Percentiles rank a stretch among this genome's conserved stretches.
Evolutionary conservation across 768 basidiomycete genomes (phyloP).

Genomic region (Lactifluus hygrophoroides): DNA sequence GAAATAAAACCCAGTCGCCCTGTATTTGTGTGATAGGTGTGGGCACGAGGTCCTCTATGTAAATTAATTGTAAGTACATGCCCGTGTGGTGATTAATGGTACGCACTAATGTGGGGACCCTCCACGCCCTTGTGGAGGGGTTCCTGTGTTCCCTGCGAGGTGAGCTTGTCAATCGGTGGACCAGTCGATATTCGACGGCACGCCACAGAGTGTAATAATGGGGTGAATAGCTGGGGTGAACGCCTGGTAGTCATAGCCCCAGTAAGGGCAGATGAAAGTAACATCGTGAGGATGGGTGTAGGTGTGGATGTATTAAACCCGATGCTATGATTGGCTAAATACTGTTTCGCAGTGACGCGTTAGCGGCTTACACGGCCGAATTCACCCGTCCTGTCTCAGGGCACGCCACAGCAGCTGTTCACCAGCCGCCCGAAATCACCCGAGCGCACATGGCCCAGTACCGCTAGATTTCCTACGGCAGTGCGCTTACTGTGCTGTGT

Average conservation of each 20-base stretch:
- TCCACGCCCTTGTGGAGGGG: neutral
- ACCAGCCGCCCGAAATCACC: neutral
- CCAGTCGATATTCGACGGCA: slow-evolving; percentile 1
- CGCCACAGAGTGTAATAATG: neutral
- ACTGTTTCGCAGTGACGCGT: neutral
- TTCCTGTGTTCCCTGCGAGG: neutral
- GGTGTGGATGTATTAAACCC: neutral
- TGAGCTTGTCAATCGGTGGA: neutral
- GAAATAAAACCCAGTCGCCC: slow-evolving; percentile 88
- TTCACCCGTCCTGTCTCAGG: neutral
- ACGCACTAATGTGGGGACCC: slow-evolving; percentile 8
- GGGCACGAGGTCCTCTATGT: slow-evolving; percentile 3
- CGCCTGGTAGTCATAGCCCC: neutral
- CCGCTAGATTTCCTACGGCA: too few species aligned
- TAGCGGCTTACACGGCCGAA: neutral
- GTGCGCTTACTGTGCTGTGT: too few species aligned
- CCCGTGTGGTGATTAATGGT: too few species aligned
- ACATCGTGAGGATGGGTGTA: neutral
- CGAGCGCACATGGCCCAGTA: neutral
- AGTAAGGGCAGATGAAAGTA: neutral
- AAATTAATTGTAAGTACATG: neutral
- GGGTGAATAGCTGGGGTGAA: neutral
- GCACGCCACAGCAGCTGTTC: too few species aligned
- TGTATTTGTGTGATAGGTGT: slow-evolving; percentile 20
- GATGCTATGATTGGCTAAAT: neutral